Base-by-base conservation (phyloP, 495 filamentous ascomycete species). In the Hyaloscypha hepaticicola region DNA sequence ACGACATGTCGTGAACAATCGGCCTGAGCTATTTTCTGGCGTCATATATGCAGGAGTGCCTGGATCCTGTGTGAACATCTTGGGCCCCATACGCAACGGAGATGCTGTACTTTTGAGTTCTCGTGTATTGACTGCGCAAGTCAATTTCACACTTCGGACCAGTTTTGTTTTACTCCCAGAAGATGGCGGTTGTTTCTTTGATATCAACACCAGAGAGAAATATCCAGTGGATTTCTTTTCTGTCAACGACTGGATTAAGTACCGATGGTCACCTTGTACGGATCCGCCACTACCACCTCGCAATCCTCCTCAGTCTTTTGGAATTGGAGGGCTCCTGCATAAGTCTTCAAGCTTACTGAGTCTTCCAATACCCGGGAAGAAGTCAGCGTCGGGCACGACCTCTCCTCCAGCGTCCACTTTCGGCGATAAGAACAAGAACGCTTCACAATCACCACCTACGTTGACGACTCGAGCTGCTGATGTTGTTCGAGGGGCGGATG, bases 101-200 rank as follows among this genome's bases (percentile, higher is more conserved):
- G 94, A 97, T 71, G 88, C 92, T 27, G 95, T 97, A 1, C 80
- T 97, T 3, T 77, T 99, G 34, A 96, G 92, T 71, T 92, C 92
- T 24, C 90, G 91, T 62, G 90, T 97, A 1, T 81, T 99, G 1
- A 97, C 93, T 1, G 93, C 95, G 0, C 92, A 97, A 74, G 93
- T 96, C 57, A 96, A 94, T 74, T 97, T 99, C 75, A 92, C 90
- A 1, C 84, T 99, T 48, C 88, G 94, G 7, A 97, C 91, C 2
- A 90, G 84, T 60, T 99, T 88, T 69, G 84, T 88, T 24, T 87
- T 97, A 24, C 82, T 99, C 1, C 94, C 95, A 3, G 89, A 97
- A 64, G 87, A 93, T 69, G 93, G 93, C 0, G 84, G 86, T 72
- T 96, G 93, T 75, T 99, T 97, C 71, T 82, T 97, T 69, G 87